Conservation (phyloP, 2,329 filamentous ascomycete genomes). For the Coniochaeta sp. region DNA sequence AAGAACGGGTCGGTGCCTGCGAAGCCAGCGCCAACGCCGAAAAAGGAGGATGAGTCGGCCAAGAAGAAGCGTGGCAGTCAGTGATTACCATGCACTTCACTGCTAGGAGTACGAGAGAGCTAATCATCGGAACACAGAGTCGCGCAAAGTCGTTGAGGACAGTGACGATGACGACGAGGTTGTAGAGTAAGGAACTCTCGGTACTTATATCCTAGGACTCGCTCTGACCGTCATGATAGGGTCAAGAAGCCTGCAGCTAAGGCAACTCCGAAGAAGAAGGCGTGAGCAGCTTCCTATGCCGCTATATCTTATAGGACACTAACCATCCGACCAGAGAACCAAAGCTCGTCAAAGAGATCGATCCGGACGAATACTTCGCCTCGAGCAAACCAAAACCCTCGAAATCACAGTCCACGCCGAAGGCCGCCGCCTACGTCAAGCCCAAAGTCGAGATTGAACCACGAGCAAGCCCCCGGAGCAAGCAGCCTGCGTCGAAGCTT, state of each 20-base stretch:
- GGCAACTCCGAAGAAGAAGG: slow-evolving; percentile 45
- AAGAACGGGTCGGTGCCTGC: slow-evolving; percentile 55
- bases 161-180: slow-evolving; percentile 68
- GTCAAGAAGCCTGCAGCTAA: slow-evolving; percentile 49
- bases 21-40: slow-evolving; percentile 30
- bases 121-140: slow-evolving; percentile 24
- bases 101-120: background rate
- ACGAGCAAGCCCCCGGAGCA: slow-evolving; percentile 45
- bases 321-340: slow-evolving; percentile 19
- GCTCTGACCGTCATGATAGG: slow-evolving; percentile 19
- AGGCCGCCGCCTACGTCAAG: slow-evolving; percentile 28
- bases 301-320: slow-evolving; percentile 3
- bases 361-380: slow-evolving; percentile 51
- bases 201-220: background rate
- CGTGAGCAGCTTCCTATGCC: slow-evolving; percentile 26
- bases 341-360: slow-evolving; percentile 39
- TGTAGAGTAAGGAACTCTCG: slow-evolving; percentile 34
- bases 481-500: slow-evolving; percentile 25
- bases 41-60: slow-evolving; percentile 35
- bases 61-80: slow-evolving; percentile 38
- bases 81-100: slow-evolving; percentile 11
- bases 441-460: slow-evolving; percentile 34
- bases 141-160: slow-evolving; percentile 69
- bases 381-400: slow-evolving; percentile 34
- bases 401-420: slow-evolving; percentile 31